phyloP scores from a whole-genome alignment of 495 filamentous ascomycete genomes.

The Podospora didyma region DNA sequence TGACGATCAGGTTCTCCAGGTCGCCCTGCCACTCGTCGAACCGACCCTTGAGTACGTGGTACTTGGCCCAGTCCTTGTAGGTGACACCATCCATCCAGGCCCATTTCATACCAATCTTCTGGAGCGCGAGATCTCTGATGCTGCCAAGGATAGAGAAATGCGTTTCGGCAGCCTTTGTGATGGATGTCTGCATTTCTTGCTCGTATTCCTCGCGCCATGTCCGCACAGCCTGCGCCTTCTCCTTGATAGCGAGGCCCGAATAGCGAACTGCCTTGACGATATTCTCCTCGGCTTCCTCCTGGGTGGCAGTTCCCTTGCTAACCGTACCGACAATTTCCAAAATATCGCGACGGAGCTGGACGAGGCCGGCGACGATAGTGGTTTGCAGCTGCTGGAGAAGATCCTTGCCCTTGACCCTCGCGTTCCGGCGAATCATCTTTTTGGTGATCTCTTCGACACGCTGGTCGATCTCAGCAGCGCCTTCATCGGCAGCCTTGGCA shows the following conservation, averaged over 20 bases:
- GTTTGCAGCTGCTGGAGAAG: constrained; percentile 66
- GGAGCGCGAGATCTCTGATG: constrained; percentile 82
- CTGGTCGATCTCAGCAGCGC: constrained; percentile 70
- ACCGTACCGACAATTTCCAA: constrained; percentile 53
- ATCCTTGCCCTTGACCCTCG: constrained; percentile 54
- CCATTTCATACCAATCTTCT: constrained; percentile 97
- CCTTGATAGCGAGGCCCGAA: constrained; percentile 73
- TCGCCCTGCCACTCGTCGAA: constrained; percentile 83
- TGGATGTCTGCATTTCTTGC: constrained; percentile 59
- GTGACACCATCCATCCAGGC: constrained; percentile 93
- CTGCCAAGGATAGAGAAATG: constrained; percentile 79
- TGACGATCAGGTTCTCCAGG: constrained; percentile 65
- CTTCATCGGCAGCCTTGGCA: constrained; percentile 73
- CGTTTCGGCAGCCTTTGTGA: constrained; percentile 70
- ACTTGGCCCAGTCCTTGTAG: constrained; percentile 94
- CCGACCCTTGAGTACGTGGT: constrained; percentile 76
- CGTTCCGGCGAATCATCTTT: constrained; percentile 50
- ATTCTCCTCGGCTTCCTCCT: constrained; percentile 58
- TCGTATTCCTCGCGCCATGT: constrained; percentile 75
- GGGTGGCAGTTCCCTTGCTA: constrained; percentile 36
- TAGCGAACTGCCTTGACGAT: constrained; percentile 60
- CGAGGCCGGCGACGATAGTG: constrained; percentile 56
- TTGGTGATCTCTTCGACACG: constrained; percentile 61
- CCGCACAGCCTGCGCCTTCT: constrained; percentile 75
- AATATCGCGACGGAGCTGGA: constrained; percentile 64